Percentiles rank a stretch among this genome's conserved stretches.
Conservation (phyloP, 2,329 filamentous ascomycete species). For the Hawksworthiomyces lignivorus region DNA sequence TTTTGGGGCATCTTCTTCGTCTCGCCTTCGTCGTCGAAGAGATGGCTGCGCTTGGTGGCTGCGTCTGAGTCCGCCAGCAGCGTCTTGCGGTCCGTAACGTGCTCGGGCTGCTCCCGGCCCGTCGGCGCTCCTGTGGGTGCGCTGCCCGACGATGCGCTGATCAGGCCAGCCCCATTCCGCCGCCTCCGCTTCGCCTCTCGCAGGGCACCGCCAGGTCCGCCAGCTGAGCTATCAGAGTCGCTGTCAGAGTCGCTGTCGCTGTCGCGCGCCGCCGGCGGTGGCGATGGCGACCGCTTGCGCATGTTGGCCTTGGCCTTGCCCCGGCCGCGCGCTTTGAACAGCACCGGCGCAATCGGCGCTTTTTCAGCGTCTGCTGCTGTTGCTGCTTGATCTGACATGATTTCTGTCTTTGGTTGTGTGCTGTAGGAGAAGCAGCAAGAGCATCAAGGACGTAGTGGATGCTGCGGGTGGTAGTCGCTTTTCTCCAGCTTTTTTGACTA, state of each 20-base stretch:
- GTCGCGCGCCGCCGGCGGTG: slow-evolving; percentile 57
- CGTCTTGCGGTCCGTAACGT: slow-evolving; percentile 51
- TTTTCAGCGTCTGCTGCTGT: slow-evolving; percentile 20
- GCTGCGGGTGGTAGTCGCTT: too few relatives aligned
- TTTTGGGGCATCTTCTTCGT: slow-evolving; percentile 68
- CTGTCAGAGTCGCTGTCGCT: slow-evolving; percentile 45
- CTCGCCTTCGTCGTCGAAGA: slow-evolving; percentile 27
- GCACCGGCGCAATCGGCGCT: slow-evolving; percentile 27
- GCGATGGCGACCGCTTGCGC: slow-evolving; percentile 73
- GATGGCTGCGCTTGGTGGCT: slow-evolving; percentile 77
- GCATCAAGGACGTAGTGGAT: too few relatives aligned
- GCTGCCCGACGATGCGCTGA: slow-evolving; percentile 31
- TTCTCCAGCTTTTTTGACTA: too few relatives aligned
- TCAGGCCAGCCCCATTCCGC: slow-evolving; percentile 37
- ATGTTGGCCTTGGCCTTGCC: slow-evolving; percentile 69
- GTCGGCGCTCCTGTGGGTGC: slow-evolving; percentile 18
- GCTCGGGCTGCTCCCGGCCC: slow-evolving; percentile 26
- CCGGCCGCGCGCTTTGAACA: slow-evolving; percentile 76
- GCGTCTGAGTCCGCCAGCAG: slow-evolving; percentile 66
- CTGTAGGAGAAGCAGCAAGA: too few relatives aligned
- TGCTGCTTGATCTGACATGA: slow-evolving; percentile 8
- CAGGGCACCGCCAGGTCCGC: slow-evolving; percentile 38
- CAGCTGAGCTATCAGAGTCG: slow-evolving; percentile 58
- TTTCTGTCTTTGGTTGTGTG: not conserved
- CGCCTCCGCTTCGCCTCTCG: slow-evolving; percentile 67